These are phyloP conservation scores for Lasiosphaeria ovina DNA, from an alignment of 495 filamentous ascomycete genomes.

Conservation along the genomic window DNA sequence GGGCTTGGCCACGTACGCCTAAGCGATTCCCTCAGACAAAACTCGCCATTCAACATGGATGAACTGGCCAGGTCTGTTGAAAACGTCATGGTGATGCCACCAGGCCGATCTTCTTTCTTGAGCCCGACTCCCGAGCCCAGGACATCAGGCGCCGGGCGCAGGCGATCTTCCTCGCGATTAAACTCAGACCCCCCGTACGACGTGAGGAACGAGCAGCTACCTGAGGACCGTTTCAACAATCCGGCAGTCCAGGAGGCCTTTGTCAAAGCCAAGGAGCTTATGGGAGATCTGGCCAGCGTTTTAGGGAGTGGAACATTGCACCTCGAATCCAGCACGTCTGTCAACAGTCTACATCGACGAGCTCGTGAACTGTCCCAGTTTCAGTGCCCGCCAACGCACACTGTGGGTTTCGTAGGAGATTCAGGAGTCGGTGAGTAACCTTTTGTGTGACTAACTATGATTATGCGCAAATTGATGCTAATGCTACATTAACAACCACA, in stretches of 20 bases:
- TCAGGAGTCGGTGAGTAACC: conserved; percentile 33
- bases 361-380: conserved; percentile 31
- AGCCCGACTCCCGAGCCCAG: no score
- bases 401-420: conserved; percentile 42
- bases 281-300: conserved; percentile 26
- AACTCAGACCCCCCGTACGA: conserved; percentile 20
- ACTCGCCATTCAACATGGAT: no score
- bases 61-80: no score
- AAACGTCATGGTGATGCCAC: no score
- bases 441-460: background rate
- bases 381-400: conserved; percentile 34
- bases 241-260: conserved; percentile 35
- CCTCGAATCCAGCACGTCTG: conserved; percentile 34
- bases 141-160: no score
- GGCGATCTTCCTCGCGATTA: conserved; percentile 16
- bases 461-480: background rate
- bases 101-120: no score
- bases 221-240: conserved; percentile 32
- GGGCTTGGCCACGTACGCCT: no score
- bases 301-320: conserved; percentile 32
- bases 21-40: no score
- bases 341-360: conserved; percentile 28
- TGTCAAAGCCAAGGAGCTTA: conserved; percentile 24
- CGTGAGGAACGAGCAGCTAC: conserved; percentile 36
- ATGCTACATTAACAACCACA: background rate